Evolutionary conservation across 352 stramenopile species (phyloP), one percentile per base, ranked within the genome.

Genomic region (Globisporangium camurandrum): DNA sequence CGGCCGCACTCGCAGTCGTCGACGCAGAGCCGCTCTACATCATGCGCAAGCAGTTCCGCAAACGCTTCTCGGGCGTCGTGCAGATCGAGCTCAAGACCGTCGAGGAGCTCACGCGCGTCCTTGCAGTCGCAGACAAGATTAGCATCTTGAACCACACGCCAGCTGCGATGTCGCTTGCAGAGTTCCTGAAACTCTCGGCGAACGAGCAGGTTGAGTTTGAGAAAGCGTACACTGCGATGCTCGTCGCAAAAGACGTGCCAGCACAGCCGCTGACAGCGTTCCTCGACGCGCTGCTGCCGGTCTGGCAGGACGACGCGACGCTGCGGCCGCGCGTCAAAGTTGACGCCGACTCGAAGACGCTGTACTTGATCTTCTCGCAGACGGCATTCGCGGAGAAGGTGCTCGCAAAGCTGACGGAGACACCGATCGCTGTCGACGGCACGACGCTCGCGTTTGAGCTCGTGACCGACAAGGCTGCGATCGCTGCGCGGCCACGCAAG

Each of bases 281-380:
- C 54, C 54, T 89, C n/a, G 72, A 87, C 38, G 69, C 76, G 40
- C 67, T 95, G 34, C 56, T 83, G 38, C 62, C 71, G 1, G 51
- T 94, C 54, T 91, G 82, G 77, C 68, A 77, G 33, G 70, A 87
- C 11, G 68, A 94, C 37, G 50, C 68, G 4, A 66, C 65, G 47
- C 66, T 92, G 51, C 80, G 78, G 41, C 67, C 76, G 12, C 76
- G 82, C 38, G 64, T 92, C 49, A 85, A 84, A 47, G 81, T 87
- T 53, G 69, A 78, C 31, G 66, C 69, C 16, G 77, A 82, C 16
- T 69, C 65, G 8, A 68, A 77, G 41, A 74, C 85, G 51, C 74
- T 94, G 8, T 88, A 91, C 57, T 54, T 94, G 61, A 60, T 92
- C 12, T 94, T 88, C 58, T 66, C 76, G 58, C 76, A 92, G 56